Percentiles rank a stretch among this genome's conserved stretches.
phyloP scores from a whole-genome alignment of 2,329 filamentous ascomycete species.

The Plenodomus biglobosus region DNA sequence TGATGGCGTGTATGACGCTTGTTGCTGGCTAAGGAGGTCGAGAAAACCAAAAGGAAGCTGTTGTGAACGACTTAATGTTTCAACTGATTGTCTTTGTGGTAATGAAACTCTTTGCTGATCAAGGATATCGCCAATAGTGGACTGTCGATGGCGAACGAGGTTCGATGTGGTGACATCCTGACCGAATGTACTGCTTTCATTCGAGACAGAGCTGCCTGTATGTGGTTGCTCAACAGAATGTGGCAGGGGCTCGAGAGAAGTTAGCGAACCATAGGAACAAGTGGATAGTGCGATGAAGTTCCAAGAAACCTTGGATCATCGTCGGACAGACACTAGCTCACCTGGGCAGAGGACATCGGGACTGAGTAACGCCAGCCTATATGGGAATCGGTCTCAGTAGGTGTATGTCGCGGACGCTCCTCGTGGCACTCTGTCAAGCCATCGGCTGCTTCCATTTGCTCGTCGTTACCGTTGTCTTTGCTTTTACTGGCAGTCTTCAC shows the following conservation, averaged over 20 bases:
- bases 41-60: constrained; percentile 38
- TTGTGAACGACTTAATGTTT: constrained; percentile 5
- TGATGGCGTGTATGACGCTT: constrained; percentile 13
- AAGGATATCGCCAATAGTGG: constrained; percentile 19
- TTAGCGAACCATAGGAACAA: background rate
- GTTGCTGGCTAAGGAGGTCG: constrained; percentile 24
- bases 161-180: constrained; percentile 5
- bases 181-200: constrained; percentile 10
- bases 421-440: constrained; percentile 8
- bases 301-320: background rate
- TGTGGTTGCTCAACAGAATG: background rate
- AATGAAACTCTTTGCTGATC: constrained; percentile 21
- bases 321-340: background rate
- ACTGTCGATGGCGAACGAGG: constrained; percentile 17
- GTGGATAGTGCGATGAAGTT: background rate
- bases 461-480: constrained; percentile 31
- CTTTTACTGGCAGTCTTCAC: constrained; percentile 49
- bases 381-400: constrained; percentile 10
- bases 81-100: constrained; percentile 4
- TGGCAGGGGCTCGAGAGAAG: background rate
- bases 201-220: constrained; percentile 15
- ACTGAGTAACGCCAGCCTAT: constrained; percentile 34
- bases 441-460: constrained; percentile 34
- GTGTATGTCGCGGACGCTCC: constrained; percentile 5
- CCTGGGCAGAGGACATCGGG: background rate